phyloP scores from a whole-genome alignment of 371 early-diverging fungal species.

The Mortierella polycephala region DNA sequence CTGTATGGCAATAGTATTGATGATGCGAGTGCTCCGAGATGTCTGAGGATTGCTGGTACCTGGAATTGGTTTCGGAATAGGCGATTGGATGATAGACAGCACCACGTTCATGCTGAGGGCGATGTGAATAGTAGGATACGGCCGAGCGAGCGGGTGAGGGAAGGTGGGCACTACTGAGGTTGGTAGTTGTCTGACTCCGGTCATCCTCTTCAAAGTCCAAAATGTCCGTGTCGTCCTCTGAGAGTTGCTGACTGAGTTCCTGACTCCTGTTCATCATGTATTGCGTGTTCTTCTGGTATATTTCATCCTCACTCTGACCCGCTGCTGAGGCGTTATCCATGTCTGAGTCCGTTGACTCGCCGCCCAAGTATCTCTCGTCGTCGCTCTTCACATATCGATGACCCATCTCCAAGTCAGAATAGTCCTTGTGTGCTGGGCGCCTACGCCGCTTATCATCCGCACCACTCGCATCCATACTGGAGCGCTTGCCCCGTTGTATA shows the following conservation, averaged over 20 bases:
- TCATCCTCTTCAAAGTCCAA: slow-evolving; percentile 10
- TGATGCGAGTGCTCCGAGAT: slow-evolving; percentile 8
- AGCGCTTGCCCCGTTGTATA: slow-evolving; percentile 15
- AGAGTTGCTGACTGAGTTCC: not conserved
- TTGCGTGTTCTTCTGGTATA: slow-evolving; percentile 15
- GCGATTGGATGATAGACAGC: not conserved
- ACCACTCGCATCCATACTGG: slow-evolving; percentile 11
- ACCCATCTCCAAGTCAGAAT: not conserved
- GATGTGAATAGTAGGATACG: not conserved
- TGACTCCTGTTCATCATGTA: slow-evolving; percentile 5
- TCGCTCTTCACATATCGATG: not conserved
- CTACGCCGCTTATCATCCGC: not conserved
- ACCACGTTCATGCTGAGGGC: not conserved
- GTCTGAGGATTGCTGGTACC: not conserved
- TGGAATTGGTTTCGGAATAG: not conserved
- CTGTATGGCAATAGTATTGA: slow-evolving; percentile 17
- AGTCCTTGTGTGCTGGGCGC: not conserved
- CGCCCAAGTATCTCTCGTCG: slow-evolving; percentile 10
- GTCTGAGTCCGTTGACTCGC: slow-evolving; percentile 20
- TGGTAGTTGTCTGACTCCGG: slow-evolving; percentile 4
- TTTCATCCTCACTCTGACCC: slow-evolving; percentile 23
- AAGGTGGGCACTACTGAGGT: slow-evolving; percentile 8
- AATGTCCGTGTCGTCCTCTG: slow-evolving; percentile 9
- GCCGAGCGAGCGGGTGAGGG: slow-evolving; percentile 20
- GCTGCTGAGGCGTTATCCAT: slow-evolving; percentile 10